Base-by-base conservation (phyloP, 2,329 filamentous ascomycete genomes). In the Cordyceps tenuipes region DNA sequence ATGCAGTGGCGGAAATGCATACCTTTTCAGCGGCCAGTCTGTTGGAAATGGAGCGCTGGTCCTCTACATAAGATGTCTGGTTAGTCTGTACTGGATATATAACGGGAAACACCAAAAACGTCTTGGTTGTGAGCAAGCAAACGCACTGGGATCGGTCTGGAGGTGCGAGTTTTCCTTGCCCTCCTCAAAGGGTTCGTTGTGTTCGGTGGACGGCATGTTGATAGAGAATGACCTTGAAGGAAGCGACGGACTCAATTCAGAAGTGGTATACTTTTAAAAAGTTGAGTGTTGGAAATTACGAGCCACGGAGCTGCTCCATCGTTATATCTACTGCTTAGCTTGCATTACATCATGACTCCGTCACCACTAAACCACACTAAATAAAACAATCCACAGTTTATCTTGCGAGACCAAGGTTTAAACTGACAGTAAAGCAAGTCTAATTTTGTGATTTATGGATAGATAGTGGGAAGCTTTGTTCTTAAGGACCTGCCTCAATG, bases 81-180 rank as follows among this genome's bases (percentile, higher is more conserved):
- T 29, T 29, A 64, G 17, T 15, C 26, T 29, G 39, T 44, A n/a
- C 9, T 23, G 4, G 9, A 17, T 9, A n/a, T n/a, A 3, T 21
- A 29, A 23, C 23, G 23, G 23, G 29, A 29, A 29, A 29, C 29
- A 7, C 29, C 5, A 23, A 23, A 23, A 2, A 23, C 13, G 44
- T 26, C 3, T 39, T 17, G 39, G 19, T 7, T 34, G 15, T 15
- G 17, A 19, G 23, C 23, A 23, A 52, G 10, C 15, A 69, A 23
- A 23, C 80, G 62, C 81, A 90, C 87, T 90, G 59, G 88, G 83
- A 71, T 91, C 87, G 60, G 81, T 79, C 62, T 81, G 78, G 64
- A 79, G 72, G 73, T 91, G 88, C 60, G 84, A 85, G 71, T 88
- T 77, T 62, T 79, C 71, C 70, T 85, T 77, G 66, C 89, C 88